Conservation (phyloP, 176 grass and related monocot species). For the Aechmea fasciata region DNA sequence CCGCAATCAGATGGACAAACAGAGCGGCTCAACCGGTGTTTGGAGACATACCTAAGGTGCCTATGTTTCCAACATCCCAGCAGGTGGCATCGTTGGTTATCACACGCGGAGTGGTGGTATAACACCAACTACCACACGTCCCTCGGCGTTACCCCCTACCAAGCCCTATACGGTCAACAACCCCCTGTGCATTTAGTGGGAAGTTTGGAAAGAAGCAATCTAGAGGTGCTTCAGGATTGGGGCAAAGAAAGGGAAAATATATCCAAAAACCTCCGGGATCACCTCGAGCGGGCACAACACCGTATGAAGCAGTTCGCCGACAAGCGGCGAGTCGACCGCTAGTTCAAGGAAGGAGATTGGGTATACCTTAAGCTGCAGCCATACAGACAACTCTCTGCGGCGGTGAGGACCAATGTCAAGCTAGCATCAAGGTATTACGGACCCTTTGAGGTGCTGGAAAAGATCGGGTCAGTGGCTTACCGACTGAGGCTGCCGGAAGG, state of each 20-base stretch:
- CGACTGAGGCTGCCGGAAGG: neutral
- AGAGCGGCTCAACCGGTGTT: neutral
- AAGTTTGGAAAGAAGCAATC: no score
- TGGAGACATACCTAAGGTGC: conserved; percentile 1
- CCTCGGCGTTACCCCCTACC: neutral
- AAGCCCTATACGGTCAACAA: neutral
- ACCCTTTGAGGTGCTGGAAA: neutral
- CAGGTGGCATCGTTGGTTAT: neutral
- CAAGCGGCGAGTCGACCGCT: neutral
- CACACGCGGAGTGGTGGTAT: conserved; percentile 4
- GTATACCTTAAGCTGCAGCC: conserved; percentile 5
- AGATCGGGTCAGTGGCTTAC: neutral
- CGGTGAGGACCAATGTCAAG: neutral
- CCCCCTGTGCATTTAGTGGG: neutral
- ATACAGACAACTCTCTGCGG: neutral
- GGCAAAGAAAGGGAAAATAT: no score
- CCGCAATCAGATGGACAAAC: neutral
- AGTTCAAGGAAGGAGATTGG: neutral
- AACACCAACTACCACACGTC: neutral
- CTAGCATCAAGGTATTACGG: neutral
- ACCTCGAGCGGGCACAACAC: neutral
- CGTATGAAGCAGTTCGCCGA: neutral
- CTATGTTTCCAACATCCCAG: no score
- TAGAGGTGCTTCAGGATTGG: no score
- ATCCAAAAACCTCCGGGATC: neutral